Base-by-base conservation (phyloP, 805 yeast genomes). In the Wickerhamiella parazyma region DNA sequence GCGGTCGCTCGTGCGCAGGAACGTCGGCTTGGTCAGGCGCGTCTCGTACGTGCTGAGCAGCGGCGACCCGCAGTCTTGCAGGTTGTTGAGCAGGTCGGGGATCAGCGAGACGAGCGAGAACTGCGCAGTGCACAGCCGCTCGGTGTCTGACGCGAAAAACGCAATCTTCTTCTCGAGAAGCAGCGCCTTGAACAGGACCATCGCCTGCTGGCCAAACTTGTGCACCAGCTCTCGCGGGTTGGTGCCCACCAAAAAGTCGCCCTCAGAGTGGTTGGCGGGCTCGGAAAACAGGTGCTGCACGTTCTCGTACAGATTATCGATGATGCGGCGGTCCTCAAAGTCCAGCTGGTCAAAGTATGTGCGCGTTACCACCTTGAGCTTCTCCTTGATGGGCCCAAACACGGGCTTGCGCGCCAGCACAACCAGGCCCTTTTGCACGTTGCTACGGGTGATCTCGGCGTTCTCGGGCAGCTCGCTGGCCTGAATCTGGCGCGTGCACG, bases 391-490 rank as follows among this genome's bases (percentile, higher is more conserved):
- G 48, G 86, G 94, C 0, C 71, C 71, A 55, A 84, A 85, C 2
- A 91, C 75, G 1, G 98, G 97, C 58, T 80, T 80, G 46, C 83
- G 71, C 3, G 82, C 73, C n/a, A 91, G 72, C 31, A 91, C 78
- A 4, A 91, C 95, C 22, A 91, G 73, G 0, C 94, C 79, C 56
- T 91, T 91, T 55, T 91, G 98, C 2, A 91, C 87, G 0, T 85
- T 77, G 1, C 94, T 80, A 45, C 98, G 67, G 0, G 93, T 83
- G 22, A 81, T 72, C 47, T 80, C 86, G 11, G 71, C 70, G 43
- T 73, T 70, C 43, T 71, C 66, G 3, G 72, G 56, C 45, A 89
- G 64, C 22, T 78, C 79, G 22, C 71, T 69, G 1, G 81, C 66
- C 34, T 73, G 68, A 34, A 89, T 70, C 61, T 89, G 97, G 31